Base-by-base conservation (phyloP, 352 stramenopile species). In the Pythium chondricola region DNA sequence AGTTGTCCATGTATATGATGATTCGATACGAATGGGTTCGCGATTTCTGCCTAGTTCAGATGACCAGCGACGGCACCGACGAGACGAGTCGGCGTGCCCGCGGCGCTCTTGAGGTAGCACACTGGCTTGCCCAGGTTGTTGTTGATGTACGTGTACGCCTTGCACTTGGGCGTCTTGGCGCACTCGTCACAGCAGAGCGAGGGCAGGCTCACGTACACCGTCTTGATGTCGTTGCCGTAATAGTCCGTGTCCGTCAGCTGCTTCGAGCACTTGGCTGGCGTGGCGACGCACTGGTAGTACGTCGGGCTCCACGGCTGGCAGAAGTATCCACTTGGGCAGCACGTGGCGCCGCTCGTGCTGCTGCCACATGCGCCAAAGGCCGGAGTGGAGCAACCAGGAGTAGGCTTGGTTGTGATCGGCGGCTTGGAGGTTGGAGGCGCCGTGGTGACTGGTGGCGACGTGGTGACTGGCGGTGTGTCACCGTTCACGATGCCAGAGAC, bases 81-180 rank as follows among this genome's bases (percentile, higher is more conserved):
- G 7, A 38, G 38, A 13, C 42, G 56, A 16, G 30, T 38, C 0
- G 32, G 42, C 22, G 43, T 43, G 29, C 54, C 48, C 16, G 40
- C 46, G 16, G 25, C 33, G 30, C 38, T 54, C 51, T 66, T 66
- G 13, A 66, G 26, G 51, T 65, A 65, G 39, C 57, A 65, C 27
- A 47, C 50, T 32, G 63, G 54, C 24, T 45, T 26, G 3, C 55
- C 59, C n/a, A 56, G 44, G 41, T 69, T 72, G 29, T 58, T 39
- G 63, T 77, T 83, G 36, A 72, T 41, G 43, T 72, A 83, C 18
- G 71, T 79, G 65, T 79, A 79, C 18, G 63, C 71, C 27, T 69
- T 56, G 40, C 71, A 78, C 22, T 58, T 63, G 17, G 38, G 24
- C 22, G 65, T 79, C 10, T 25, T 40, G 21, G 49, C 35, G 30